Percentiles rank a stretch among this genome's conserved stretches.
Conservation (phyloP, 768 basidiomycete species). For the Dentipellis sp. region DNA sequence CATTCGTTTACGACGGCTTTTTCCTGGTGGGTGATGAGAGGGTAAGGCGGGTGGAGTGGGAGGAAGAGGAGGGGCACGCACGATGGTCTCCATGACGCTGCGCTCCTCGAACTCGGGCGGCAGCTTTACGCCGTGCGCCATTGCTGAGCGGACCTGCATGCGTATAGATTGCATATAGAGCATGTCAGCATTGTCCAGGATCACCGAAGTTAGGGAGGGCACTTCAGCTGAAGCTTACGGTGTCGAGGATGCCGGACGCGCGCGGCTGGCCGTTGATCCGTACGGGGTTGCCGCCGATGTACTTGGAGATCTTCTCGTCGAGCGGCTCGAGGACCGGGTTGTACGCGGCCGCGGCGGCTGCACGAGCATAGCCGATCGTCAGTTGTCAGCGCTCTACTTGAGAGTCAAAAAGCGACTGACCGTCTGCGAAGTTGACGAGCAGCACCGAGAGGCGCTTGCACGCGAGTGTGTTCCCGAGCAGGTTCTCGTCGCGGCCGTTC, state of each 20-base stretch:
- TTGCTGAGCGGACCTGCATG: conserved; percentile 52
- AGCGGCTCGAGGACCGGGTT: conserved; percentile 53
- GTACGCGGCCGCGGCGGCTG: conserved; percentile 57
- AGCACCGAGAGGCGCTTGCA: conserved; percentile 62
- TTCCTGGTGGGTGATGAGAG: conserved; percentile 34
- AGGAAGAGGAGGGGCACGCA: conserved; percentile 19
- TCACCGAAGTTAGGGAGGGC: neutral
- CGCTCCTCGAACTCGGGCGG: conserved; percentile 68
- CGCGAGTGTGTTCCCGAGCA: conserved; percentile 57
- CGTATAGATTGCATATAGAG: neutral
- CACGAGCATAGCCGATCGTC: neutral
- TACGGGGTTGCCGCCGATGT: conserved; percentile 57
- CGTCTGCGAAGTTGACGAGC: conserved; percentile 53
- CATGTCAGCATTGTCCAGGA: neutral
- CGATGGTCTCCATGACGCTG: conserved; percentile 47
- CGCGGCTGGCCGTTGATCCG: conserved; percentile 69
- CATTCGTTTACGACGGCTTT: conserved; percentile 69
- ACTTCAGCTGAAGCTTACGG: conserved; percentile 29
- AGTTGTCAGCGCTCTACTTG: neutral
- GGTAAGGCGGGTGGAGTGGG: neutral
- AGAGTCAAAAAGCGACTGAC: conserved; percentile 24
- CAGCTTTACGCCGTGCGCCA: conserved; percentile 62
- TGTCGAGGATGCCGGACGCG: conserved; percentile 69
- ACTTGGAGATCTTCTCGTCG: conserved; percentile 60
- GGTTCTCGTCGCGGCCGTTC: conserved; percentile 61